Conservation (phyloP, 805 yeast genomes). For the Candida morakotiae region DNA sequence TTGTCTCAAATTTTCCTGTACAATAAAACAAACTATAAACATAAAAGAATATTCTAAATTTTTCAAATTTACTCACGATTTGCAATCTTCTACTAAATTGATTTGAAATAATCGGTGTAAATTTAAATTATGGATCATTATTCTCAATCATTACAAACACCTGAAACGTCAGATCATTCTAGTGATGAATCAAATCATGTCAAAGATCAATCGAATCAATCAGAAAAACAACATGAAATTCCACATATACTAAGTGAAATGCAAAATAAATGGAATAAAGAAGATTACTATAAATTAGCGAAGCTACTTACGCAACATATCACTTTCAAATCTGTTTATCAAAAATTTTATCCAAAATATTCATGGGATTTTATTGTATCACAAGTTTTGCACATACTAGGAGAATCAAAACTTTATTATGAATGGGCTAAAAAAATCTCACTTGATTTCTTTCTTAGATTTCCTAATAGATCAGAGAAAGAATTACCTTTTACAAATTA, state of each 20-base stretch:
- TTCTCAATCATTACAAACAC: constrained; percentile 4
- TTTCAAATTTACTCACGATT: neutral
- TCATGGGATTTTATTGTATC: constrained; percentile 1
- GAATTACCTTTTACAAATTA: neutral
- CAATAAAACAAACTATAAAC: neutral
- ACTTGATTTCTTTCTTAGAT: neutral
- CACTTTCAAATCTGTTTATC: constrained; percentile 3
- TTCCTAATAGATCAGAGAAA: neutral
- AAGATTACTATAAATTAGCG: constrained; percentile 3
- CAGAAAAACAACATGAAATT: neutral
- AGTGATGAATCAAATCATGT: constrained; percentile 4
- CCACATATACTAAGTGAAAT: neutral
- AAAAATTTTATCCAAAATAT: neutral
- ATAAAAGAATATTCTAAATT: neutral
- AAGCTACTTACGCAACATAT: neutral
- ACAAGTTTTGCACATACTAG: neutral
- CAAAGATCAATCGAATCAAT: neutral
- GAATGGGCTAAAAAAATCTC: constrained; percentile 3
- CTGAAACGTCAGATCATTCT: constrained; percentile 8
- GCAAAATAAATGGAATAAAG: constrained; percentile 3
- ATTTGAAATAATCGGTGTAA: neutral
- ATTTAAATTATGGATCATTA: neutral
- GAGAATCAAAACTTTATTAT: constrained; percentile 4
- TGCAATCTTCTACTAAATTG: neutral
- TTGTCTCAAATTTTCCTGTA: neutral